Evolutionary conservation across 2,329 filamentous ascomycete species (phyloP), one percentile per base, ranked within the genome.

Genomic region (Neonectria magnoliae): DNA sequence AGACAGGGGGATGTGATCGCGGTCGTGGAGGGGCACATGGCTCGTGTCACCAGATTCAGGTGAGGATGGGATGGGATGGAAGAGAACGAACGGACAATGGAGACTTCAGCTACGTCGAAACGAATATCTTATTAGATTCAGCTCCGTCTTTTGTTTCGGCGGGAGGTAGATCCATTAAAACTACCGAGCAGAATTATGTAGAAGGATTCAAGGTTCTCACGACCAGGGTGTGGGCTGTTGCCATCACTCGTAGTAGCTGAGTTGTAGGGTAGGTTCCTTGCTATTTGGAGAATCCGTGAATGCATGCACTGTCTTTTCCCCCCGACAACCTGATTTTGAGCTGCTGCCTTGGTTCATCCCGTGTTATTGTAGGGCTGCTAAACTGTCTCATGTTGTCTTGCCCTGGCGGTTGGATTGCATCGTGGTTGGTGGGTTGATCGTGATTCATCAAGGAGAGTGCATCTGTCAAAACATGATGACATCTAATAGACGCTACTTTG

Each of bases 41-140:
- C 18, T 51, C n/a, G 54, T 52, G 44, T 57, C 68, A 55, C 62
- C 65, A 71, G 56, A 61, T 72, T 70, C 67, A 72, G 71, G 71
- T 72, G 68, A 67, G 62, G 16, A 25, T 25, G 25, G 25, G 25
- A 25, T 25, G 22, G 50, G 64, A 56, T 53, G 31, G 16, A 20
- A 36, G 38, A 42, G 38, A 42, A 20, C n/a, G 38, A 20, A 20
- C n/a, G 38, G n/a, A n/a, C 9, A 41, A 41, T 41, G 38, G 38
- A 41, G 29, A 51, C 25, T 25, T 25, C 25, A 25, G 25, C 25
- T 31, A 58, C 36, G 41, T 62, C 50, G 63, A 44, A 31, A 36
- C 48, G 29, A 57, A 55, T 10, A 41, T 41, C 16, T 27, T 52
- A 41, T 18, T 20, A 63, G 61, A 64, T 64, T 45, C 51, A 54